These are phyloP conservation scores for Fusarium napiforme DNA, from an alignment of 2,329 filamentous ascomycete genomes.

Conservation along the genomic window DNA sequence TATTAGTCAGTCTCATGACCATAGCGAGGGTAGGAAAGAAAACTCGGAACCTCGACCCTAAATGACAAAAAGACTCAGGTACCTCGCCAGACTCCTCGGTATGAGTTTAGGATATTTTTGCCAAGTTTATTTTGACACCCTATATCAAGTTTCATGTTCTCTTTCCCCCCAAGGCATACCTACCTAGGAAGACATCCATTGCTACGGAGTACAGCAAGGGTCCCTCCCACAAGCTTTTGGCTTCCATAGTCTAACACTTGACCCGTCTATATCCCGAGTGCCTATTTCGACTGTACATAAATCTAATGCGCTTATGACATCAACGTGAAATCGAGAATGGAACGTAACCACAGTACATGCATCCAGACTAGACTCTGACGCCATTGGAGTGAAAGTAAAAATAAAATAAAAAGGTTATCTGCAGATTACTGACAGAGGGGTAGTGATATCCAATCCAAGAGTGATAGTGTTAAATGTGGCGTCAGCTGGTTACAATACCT, in stretches of 20 bases:
- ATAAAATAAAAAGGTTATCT: not conserved
- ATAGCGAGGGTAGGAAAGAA: not conserved
- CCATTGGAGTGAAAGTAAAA: not conserved
- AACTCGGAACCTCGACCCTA: not conserved
- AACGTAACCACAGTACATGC: not conserved
- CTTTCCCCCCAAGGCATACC: not conserved
- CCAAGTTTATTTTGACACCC: not conserved
- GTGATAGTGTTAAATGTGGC: not conserved
- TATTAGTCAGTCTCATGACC: not conserved
- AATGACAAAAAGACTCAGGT: not conserved
- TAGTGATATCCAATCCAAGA: not conserved
- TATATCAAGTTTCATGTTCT: not conserved
- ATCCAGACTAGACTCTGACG: slow-evolving; percentile 11
- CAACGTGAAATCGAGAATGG: slow-evolving; percentile 7
- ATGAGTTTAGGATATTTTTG: not conserved
- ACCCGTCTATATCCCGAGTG: not conserved
- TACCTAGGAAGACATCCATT: not conserved
- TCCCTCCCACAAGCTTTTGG: not conserved
- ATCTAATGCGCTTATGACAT: not conserved
- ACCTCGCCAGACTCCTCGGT: not conserved
- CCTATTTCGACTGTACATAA: not conserved
- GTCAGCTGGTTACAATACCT: not conserved
- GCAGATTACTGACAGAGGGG: not conserved
- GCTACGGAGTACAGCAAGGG: not conserved
- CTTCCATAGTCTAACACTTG: not conserved